Evolutionary conservation across 163 green algal genomes (phyloP).

Genomic region (Scenedesmus sp.): DNA sequence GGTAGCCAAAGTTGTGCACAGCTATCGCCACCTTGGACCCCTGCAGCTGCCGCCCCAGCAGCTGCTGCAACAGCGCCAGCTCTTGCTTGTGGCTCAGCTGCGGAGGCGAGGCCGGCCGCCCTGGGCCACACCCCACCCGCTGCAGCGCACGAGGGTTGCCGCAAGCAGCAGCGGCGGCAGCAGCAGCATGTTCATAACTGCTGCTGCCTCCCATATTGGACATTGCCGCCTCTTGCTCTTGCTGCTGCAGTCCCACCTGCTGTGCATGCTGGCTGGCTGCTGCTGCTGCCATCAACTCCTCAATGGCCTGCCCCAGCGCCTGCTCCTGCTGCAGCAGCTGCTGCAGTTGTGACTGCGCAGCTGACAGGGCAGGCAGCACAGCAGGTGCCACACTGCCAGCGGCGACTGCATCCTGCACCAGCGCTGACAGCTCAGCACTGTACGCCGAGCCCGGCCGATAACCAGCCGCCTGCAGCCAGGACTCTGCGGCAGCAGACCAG

Average conservation of each 20-base stretch:
- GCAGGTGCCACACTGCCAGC: neutral
- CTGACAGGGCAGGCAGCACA: slow-evolving; percentile 17
- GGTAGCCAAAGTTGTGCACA: slow-evolving; percentile 97
- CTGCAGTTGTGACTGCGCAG: slow-evolving; percentile 44
- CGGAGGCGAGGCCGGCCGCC: neutral
- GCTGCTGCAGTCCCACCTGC: slow-evolving; percentile 25
- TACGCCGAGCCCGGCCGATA: slow-evolving; percentile 23
- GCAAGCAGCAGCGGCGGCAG: neutral
- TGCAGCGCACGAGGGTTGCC: neutral
- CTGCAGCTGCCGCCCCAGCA: slow-evolving; percentile 50
- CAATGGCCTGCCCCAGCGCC: slow-evolving; percentile 43
- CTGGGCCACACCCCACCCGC: neutral
- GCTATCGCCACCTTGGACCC: slow-evolving; percentile 60
- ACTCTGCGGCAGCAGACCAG: slow-evolving; percentile 45
- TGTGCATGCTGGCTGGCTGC: neutral
- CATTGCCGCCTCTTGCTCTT: neutral
- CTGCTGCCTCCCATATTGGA: neutral
- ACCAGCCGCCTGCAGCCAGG: slow-evolving; percentile 23
- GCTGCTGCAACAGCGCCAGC: slow-evolving; percentile 48
- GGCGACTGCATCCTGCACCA: slow-evolving; percentile 9
- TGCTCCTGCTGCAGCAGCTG: slow-evolving; percentile 45
- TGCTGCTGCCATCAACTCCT: slow-evolving; percentile 36
- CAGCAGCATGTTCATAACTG: neutral
- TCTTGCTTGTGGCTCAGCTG: slow-evolving; percentile 18
- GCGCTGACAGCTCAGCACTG: neutral